phyloP scores from a whole-genome alignment of 257 asterid species.

The Rubia yunnanensis region DNA sequence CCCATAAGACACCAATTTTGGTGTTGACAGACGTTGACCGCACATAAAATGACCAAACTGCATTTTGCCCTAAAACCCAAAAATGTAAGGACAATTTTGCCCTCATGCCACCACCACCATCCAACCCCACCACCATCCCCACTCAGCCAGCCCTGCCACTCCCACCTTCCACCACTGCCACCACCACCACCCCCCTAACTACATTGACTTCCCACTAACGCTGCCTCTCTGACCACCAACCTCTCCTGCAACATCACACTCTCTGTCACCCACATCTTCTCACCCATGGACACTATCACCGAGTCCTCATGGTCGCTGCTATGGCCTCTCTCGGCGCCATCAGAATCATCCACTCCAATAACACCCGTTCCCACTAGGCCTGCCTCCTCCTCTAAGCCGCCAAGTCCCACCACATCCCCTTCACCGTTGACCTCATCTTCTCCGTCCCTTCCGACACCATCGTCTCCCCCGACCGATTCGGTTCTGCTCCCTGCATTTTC shows the following conservation, averaged over 20 bases:
- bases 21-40: too few relatives aligned
- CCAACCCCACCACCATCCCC: background rate
- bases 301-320: conserved; percentile 77
- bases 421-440: conserved; percentile 35
- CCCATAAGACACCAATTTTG: too few relatives aligned
- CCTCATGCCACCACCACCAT: too few relatives aligned
- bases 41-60: too few relatives aligned
- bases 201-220: conserved; percentile 78
- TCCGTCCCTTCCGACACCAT: conserved; percentile 45
- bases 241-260: conserved; percentile 52
- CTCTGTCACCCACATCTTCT: conserved; percentile 68
- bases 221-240: conserved; percentile 62
- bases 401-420: conserved; percentile 61
- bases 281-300: conserved; percentile 92
- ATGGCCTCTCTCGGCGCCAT: conserved; percentile 84
- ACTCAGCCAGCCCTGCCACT: background rate
- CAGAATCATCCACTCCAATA: conserved; percentile 68
- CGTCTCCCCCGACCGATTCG: conserved; percentile 36
- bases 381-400: conserved; percentile 43
- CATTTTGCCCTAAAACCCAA: too few relatives aligned
- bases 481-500: conserved; percentile 51
- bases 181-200: conserved; percentile 48
- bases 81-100: too few relatives aligned
- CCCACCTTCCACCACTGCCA: background rate
- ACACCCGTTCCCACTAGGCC: conserved; percentile 39